Conservation (phyloP, 257 asterid species). For the Nicotiana knightiana region DNA sequence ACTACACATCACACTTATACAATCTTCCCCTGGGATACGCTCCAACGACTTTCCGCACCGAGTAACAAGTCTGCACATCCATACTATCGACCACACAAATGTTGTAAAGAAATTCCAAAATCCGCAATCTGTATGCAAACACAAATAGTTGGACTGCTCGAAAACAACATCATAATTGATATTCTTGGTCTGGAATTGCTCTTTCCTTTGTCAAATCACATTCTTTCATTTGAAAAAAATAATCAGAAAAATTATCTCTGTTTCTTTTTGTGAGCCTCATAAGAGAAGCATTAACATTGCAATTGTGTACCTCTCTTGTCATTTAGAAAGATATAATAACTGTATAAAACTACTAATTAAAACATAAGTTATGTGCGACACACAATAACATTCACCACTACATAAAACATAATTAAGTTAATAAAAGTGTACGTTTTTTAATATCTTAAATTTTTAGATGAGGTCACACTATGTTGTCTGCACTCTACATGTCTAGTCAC, state of each 20-base stretch:
- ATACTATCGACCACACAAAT: too few species aligned
- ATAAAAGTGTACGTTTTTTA: background rate
- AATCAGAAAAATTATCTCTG: background rate
- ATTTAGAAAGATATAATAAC: background rate
- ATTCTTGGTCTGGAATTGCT: background rate
- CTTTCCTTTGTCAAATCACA: constrained; percentile 6
- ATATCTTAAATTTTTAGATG: background rate
- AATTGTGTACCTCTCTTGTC: background rate
- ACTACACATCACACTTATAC: too few species aligned
- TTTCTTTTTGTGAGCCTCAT: background rate
- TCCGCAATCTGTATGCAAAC: too few species aligned
- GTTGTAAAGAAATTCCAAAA: too few species aligned
- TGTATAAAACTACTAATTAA: background rate
- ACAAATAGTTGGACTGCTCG: background rate
- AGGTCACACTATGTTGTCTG: too few species aligned
- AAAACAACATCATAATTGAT: constrained; percentile 1
- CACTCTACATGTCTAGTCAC: too few species aligned
- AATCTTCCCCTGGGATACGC: too few species aligned
- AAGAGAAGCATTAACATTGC: background rate
- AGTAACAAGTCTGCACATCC: too few species aligned
- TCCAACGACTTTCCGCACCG: too few species aligned
- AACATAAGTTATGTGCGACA: background rate
- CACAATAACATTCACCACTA: background rate
- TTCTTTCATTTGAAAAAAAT: background rate
- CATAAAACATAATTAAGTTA: background rate